phyloP scores from a whole-genome alignment of 2,329 filamentous ascomycete genomes.

The Thyridium curvatum region DNA sequence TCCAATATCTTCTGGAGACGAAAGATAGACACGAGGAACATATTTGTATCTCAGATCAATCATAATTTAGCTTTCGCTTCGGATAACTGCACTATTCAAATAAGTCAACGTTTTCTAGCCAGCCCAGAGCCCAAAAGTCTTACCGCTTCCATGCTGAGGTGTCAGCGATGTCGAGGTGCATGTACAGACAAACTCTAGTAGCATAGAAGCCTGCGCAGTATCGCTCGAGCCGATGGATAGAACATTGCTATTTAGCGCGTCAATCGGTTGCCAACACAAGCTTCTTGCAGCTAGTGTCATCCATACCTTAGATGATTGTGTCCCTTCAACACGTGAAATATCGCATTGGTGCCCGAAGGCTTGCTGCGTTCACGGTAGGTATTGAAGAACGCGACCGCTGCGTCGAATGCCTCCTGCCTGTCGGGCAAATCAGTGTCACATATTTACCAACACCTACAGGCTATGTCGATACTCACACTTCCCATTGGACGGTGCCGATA shows the following conservation, averaged over 20 bases:
- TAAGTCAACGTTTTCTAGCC: too few species aligned
- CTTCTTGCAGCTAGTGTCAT: background rate
- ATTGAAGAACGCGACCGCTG: slow-evolving; percentile 7
- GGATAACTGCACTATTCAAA: too few species aligned
- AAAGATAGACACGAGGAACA: too few species aligned
- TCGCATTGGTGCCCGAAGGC: slow-evolving; percentile 5
- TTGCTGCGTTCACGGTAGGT: slow-evolving; percentile 6
- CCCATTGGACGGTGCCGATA: slow-evolving; percentile 8
- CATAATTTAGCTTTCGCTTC: too few species aligned
- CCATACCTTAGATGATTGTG: slow-evolving; percentile 10
- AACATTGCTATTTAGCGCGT: slow-evolving; percentile 5
- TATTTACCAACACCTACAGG: background rate
- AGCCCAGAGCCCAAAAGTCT: too few species aligned
- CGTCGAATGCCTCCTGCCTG: slow-evolving; percentile 7
- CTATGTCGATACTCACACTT: slow-evolving; percentile 8
- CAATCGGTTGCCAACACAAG: too few species aligned
- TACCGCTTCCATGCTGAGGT: too few species aligned
- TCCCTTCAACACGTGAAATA: slow-evolving; percentile 8
- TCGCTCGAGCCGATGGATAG: slow-evolving; percentile 9
- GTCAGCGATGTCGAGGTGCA: too few species aligned
- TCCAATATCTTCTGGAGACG: too few species aligned
- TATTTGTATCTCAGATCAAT: too few species aligned
- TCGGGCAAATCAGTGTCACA: background rate
- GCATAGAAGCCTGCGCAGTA: slow-evolving; percentile 2
- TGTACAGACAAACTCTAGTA: slow-evolving; percentile 6